Percentiles rank a stretch among this genome's conserved stretches.
These are phyloP conservation scores for Pestalotiopsis sp. DNA, from an alignment of 2,329 filamentous ascomycete genomes.

Conservation along the genomic window DNA sequence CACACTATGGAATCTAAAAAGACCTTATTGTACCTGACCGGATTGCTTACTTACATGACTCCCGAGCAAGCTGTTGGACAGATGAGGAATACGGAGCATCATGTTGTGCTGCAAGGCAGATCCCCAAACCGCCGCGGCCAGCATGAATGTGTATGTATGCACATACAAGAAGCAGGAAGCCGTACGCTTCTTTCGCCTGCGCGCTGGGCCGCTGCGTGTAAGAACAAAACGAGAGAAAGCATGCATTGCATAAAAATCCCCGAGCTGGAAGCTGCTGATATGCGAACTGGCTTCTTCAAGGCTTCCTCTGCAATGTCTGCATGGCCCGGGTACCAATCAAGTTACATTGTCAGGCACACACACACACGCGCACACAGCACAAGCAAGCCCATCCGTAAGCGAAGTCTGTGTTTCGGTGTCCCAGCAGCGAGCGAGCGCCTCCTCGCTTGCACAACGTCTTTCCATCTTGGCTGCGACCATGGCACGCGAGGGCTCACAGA, in stretches of 20 bases:
- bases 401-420: neutral
- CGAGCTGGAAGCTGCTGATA: neutral
- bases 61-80: no score
- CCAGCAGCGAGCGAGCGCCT: neutral
- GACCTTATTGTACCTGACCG: neutral
- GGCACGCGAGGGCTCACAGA: constrained; percentile 1
- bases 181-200: neutral
- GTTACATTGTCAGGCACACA: neutral
- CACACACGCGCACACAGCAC: no score
- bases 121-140: no score
- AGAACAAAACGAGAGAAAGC: neutral
- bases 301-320: neutral
- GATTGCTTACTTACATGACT: no score
- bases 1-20: neutral
- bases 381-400: neutral
- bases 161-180: no score
- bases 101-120: no score
- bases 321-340: constrained; percentile 4
- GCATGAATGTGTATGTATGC: no score
- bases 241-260: neutral
- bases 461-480: neutral
- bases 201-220: neutral
- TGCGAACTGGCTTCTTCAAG: neutral
- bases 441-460: neutral
- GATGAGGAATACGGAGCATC: no score